Evolutionary conservation across 2,329 filamentous ascomycete species (phyloP).

Genomic region (Stagonosporopsis vannaccii): DNA sequence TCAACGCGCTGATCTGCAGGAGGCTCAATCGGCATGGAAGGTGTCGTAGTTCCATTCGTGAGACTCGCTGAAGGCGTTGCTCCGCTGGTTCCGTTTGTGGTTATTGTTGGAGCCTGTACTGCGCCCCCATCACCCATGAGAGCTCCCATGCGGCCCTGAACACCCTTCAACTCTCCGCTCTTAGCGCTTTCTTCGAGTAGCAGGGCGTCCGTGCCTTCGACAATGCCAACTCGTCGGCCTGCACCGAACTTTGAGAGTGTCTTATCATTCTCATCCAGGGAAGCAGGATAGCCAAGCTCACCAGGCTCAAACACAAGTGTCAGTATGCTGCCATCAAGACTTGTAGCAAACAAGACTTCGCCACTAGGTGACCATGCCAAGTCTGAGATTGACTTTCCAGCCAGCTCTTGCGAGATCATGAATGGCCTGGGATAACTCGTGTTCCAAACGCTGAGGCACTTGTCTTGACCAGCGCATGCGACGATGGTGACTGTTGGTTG

Average conservation of each 20-base stretch:
- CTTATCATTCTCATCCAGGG: constrained; percentile 88
- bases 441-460: constrained; percentile 96
- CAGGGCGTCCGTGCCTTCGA: constrained; percentile 89
- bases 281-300: constrained; percentile 88
- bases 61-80: constrained; percentile 36
- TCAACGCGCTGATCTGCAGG: constrained; percentile 66
- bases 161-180: constrained; percentile 85
- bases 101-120: constrained; percentile 58
- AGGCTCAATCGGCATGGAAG: constrained; percentile 43
- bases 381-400: constrained; percentile 91
- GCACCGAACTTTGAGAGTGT: constrained; percentile 91
- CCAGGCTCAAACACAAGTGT: constrained; percentile 82
- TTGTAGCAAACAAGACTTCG: constrained; percentile 82
- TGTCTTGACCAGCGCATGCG: constrained; percentile 95
- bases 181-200: constrained; percentile 91
- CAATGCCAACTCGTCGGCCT: constrained; percentile 85
- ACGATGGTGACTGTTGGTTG: constrained; percentile 82
- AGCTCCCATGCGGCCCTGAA: constrained; percentile 96
- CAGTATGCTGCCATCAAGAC: constrained; percentile 88
- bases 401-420: constrained; percentile 86
- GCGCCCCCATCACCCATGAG: constrained; percentile 82
- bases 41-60: constrained; percentile 54
- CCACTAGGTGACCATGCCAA: constrained; percentile 94
- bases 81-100: constrained; percentile 62
- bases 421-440: constrained; percentile 92